phyloP scores from a whole-genome alignment of 2,329 filamentous ascomycete species.

The Fusarium sublunatum region DNA sequence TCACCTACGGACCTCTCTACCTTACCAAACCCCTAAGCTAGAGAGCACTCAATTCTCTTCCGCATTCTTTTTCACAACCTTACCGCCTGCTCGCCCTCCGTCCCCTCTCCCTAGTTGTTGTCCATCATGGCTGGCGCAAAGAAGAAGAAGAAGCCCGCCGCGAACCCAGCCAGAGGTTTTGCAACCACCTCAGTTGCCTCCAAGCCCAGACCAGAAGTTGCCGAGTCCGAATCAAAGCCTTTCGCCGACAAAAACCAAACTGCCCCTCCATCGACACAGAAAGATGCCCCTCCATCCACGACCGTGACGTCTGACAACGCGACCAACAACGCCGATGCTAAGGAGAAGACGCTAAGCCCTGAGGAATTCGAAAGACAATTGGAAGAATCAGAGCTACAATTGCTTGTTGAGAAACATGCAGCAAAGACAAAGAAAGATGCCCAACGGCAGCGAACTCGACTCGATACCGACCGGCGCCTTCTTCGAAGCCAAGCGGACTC shows the following conservation, averaged over 20 bases:
- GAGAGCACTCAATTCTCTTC: background rate
- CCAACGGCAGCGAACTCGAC: slow-evolving; percentile 76
- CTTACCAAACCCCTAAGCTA: slow-evolving; percentile 9
- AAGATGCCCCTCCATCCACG: slow-evolving; percentile 48
- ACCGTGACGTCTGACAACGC: slow-evolving; percentile 43
- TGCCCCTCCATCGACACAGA: slow-evolving; percentile 49
- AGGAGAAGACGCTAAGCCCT: slow-evolving; percentile 71
- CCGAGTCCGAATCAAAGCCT: slow-evolving; percentile 52
- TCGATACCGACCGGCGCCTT: slow-evolving; percentile 87
- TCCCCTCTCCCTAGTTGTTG: slow-evolving; percentile 3
- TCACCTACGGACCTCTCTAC: slow-evolving; percentile 1
- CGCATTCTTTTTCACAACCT: slow-evolving; percentile 1
- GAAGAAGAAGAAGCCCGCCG: slow-evolving; percentile 91
- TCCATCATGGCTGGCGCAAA: slow-evolving; percentile 73
- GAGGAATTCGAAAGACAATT: slow-evolving; percentile 92
- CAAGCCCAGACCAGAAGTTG: slow-evolving; percentile 74
- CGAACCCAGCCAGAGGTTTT: slow-evolving; percentile 91
- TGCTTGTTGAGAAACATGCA: slow-evolving; percentile 85
- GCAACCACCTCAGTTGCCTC: slow-evolving; percentile 93
- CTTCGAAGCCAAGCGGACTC: slow-evolving; percentile 81
- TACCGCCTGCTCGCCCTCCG: slow-evolving; percentile 7
- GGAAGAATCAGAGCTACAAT: slow-evolving; percentile 89
- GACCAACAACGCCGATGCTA: slow-evolving; percentile 25
- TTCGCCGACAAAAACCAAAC: slow-evolving; percentile 40
- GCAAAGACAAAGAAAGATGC: slow-evolving; percentile 83